Evolutionary conservation across 352 stramenopile species (phyloP), one percentile per base, ranked within the genome.

Genomic region (Phytophthora foliorum): DNA sequence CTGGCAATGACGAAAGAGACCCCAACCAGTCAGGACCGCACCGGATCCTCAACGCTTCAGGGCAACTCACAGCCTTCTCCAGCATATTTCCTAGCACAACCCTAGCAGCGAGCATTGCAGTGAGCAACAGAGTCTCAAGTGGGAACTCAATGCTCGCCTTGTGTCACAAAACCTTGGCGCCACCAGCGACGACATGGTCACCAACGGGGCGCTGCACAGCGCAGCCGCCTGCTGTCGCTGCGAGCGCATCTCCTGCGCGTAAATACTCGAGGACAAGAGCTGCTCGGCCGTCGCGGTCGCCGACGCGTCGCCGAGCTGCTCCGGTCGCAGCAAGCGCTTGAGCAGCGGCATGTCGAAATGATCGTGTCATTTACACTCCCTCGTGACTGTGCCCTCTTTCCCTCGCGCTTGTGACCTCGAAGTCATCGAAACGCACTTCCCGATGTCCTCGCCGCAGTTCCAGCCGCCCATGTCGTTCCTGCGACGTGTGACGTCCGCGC

Each of bases 331-430:
- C 27, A 87, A 25, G 27, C 50, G 60, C 63, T 75, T 78, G 16
- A 90, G 61, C 46, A 52, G 67, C 44, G 81, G 77, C 79, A 90
- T 90, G n/a, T n/a, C n/a, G n/a, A n/a, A n/a, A n/a, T n/a, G n/a
- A 62, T 69, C 46, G 39, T 56, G 6, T 8, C 19, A 29, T 27
- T 16, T 9, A 21, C 6, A 16, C 17, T 22, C 11, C 38, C 38
- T 45, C 38, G 3, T 13, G 6, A 29, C 19, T 49, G 10, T 49
- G 11, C 4, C n/a, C n/a, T 53, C 14, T 46, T 57, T 57, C 24
- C 36, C 41, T 19, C 55, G 36, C 22, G 27, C 16, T 49, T 38
- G 36, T 44, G 48, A 29, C 62, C 39, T 65, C 48, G 46, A 63
- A 63, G 63, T 21, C 32, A 16, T 27, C 21, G 21, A 29, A 59